Base-by-base conservation (phyloP, 768 basidiomycete species). In the Dentipellis fragilis region DNA sequence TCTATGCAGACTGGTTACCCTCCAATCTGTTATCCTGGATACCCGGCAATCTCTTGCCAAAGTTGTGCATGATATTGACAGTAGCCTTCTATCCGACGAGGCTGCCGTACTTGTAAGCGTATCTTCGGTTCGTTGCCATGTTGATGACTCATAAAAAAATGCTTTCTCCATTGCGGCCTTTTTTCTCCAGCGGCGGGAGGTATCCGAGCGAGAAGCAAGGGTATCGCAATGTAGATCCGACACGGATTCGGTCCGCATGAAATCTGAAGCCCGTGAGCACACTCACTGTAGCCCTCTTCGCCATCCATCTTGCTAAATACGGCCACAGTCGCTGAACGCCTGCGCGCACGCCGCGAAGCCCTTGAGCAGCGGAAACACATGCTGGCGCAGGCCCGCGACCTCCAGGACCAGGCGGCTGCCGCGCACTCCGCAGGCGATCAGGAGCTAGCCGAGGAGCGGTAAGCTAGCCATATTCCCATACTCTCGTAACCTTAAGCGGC, bases 151-250 rank as follows among this genome's bases (percentile, higher is more conserved):
- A 48, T 47, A 48, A 46, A 29, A 29, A 10, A 38, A 10, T 58
- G 34, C 47, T 39, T 34, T 63, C 22, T 46, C 17, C 47, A 34
- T 55, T 57, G 55, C 29, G 58, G 63, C 61, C 65, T 69, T 56
- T 64, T 49, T 59, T 66, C 61, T 57, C 63, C 68, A 89, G 89
- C 77, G 73, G 60, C 83, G 87, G 42, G 83, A 90, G 67, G 71
- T 82, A 50, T 81, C 80, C 45, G 82, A 90, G 67, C 79, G 83
- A 38, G 73, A 84, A 63, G 74, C 75, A 57, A 75, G 73, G 59
- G 68, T 89, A 23, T 70, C 84, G n/a, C 68, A 71, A 57, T 70
- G 59, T 52, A 54, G 50, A 34, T 10, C 37, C 7, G 37, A 46
- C 12, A 45, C 54, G 51, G 38, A 49, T 21, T 54, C 46, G 5